Percentiles rank a stretch among this genome's conserved stretches.
These are phyloP conservation scores for Ambrosiella beaveri DNA, from an alignment of 2,329 filamentous ascomycete species.

Conservation along the genomic window DNA sequence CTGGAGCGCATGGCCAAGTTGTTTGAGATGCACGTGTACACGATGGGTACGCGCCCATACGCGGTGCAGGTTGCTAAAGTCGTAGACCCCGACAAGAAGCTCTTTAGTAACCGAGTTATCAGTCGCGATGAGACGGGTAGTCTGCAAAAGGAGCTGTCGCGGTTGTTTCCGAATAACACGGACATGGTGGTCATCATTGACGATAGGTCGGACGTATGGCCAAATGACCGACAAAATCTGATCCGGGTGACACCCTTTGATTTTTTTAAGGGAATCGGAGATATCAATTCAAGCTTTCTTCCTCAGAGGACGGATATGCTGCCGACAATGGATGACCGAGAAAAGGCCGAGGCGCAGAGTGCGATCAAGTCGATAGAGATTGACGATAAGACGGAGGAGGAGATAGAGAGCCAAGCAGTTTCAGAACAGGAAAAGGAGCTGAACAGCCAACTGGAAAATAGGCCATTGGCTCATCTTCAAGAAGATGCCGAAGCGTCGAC, in stretches of 20 bases:
- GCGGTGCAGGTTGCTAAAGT: constrained; percentile 82
- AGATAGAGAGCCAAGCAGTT: constrained; percentile 35
- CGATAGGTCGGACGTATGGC: constrained; percentile 91
- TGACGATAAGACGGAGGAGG: constrained; percentile 26
- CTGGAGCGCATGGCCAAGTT: constrained; percentile 58
- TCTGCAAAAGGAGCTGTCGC: constrained; percentile 76
- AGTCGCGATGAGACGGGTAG: constrained; percentile 95
- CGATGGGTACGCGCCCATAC: constrained; percentile 97
- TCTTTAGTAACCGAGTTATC: constrained; percentile 88
- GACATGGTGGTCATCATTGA: constrained; percentile 99
- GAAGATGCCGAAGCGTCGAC: constrained; percentile 68
- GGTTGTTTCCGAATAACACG: constrained; percentile 88
- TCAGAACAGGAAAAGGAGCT: constrained; percentile 73
- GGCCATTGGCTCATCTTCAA: constrained; percentile 82
- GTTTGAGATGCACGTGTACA: constrained; percentile 96
- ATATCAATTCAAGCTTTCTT: constrained; percentile 95
- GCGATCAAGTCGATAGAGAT: constrained; percentile 8
- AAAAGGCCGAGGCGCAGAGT: background rate
- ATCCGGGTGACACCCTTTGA: constrained; percentile 93
- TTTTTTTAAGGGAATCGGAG: constrained; percentile 94
- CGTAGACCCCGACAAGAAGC: constrained; percentile 72
- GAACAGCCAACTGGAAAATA: constrained; percentile 73
- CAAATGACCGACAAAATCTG: constrained; percentile 72
- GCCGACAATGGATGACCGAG: constrained; percentile 14
- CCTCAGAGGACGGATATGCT: constrained; percentile 53